Percentiles rank a stretch among this genome's conserved stretches.
phyloP scores from a whole-genome alignment of 2,329 filamentous ascomycete genomes.

The Exophiala aquamarina region DNA sequence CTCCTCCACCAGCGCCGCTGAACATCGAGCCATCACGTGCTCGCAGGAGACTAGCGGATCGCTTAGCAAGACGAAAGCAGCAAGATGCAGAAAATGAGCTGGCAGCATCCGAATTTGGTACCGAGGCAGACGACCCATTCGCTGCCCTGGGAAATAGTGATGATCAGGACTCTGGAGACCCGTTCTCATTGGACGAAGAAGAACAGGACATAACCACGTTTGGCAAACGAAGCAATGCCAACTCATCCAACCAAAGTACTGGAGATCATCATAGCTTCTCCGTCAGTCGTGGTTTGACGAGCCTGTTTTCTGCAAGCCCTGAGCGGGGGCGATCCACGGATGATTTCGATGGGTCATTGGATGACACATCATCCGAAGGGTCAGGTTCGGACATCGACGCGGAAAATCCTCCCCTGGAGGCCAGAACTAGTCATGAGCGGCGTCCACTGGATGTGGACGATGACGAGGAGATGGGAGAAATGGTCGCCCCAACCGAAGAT shows the following conservation, averaged over 20 bases:
- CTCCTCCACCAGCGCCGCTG: slow-evolving; percentile 70
- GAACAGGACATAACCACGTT: slow-evolving; percentile 30
- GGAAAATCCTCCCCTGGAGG: slow-evolving; percentile 30
- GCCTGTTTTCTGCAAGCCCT: slow-evolving; percentile 23
- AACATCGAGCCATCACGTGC: slow-evolving; percentile 86
- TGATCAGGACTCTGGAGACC: slow-evolving; percentile 34
- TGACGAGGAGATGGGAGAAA: slow-evolving; percentile 52
- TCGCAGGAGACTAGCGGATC: slow-evolving; percentile 83
- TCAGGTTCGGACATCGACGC: slow-evolving; percentile 26
- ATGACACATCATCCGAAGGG: slow-evolving; percentile 27
- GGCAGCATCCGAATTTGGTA: slow-evolving; percentile 30
- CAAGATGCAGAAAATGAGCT: slow-evolving; percentile 38
- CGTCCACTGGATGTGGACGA: slow-evolving; percentile 62
- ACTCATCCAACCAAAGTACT: slow-evolving; percentile 11
- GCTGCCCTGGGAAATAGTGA: slow-evolving; percentile 40
- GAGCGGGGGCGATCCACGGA: slow-evolving; percentile 9
- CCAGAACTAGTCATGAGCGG: slow-evolving; percentile 42
- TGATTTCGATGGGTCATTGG: slow-evolving; percentile 28
- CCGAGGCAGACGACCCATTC: slow-evolving; percentile 30
- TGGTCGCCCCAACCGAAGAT: slow-evolving; percentile 39
- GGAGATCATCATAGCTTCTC: slow-evolving; percentile 35
- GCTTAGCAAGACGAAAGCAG: slow-evolving; percentile 70
- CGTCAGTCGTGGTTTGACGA: slow-evolving; percentile 26
- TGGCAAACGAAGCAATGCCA: slow-evolving; percentile 25
- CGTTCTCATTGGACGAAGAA: slow-evolving; percentile 29